Evolutionary conservation across 1,139 yeast species (phyloP), one percentile per base, ranked within the genome.

Genomic region (Komagataea norvegica): DNA sequence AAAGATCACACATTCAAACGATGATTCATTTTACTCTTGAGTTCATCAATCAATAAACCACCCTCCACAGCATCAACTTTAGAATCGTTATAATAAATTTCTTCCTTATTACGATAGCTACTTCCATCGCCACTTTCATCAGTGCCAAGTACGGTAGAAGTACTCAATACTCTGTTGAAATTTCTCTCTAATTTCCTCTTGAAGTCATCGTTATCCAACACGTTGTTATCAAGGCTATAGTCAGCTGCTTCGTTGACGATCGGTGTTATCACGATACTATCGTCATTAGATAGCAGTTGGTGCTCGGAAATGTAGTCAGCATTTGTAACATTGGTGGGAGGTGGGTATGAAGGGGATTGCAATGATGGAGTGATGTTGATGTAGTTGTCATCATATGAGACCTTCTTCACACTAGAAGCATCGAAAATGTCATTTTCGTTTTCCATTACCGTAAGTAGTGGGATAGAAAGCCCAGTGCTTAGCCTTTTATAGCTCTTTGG

Each of bases 361-460:
- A 36, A 23, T 3, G 26, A 17, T 3, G 47, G 47, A n/a, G 43
- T 39, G 7, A 39, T 47, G n/a, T 45, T 45, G 17, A 49, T 18
- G 31, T 50, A 50, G 20, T 46, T 50, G 28, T 45, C 51, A 41
- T 50, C 52, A 32, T 48, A 48, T 17, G 49, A 44, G 10, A 48
- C 48, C 3, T 41, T 32, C 31, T 44, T 37, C n/a, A 34, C 37
- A 1, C 26, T 3, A 6, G 15, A 8, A 6, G 4, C 7, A 9
- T 39, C 47, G 15, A n/a, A 8, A 10, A 25, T 22, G 10, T 43
- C 41, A 24, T 34, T 31, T n/a, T 40, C 36, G n/a, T 39, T 46
- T 25, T 56, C 59, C 16, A 50, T 29, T 3, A 56, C 57, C 1
- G 57, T 56, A n/a, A 56, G 31, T 17, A 56, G 34, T 6, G 57